Conservation (phyloP, 139 green algal genomes). For the Chlorella sorokiniana region DNA sequence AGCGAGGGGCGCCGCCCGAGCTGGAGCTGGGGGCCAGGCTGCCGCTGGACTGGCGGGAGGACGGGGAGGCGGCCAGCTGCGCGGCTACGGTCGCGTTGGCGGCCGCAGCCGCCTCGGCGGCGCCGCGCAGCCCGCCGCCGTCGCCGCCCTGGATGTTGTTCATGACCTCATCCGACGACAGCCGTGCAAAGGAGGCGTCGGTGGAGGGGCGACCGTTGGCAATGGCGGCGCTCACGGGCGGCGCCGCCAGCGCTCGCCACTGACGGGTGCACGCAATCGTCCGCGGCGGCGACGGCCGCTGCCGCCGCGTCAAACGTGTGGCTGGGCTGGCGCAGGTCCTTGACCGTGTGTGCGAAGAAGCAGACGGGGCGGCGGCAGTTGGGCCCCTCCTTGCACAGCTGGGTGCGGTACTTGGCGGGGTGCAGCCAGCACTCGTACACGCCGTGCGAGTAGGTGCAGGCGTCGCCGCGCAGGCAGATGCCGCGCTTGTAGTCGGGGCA, state of each 20-base stretch:
- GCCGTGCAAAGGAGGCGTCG: not conserved
- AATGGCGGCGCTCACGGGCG: too few species aligned
- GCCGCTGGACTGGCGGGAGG: not conserved
- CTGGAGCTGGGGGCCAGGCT: not conserved
- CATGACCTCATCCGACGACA: slow-evolving; percentile 17
- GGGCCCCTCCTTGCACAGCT: slow-evolving; percentile 88
- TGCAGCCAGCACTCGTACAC: slow-evolving; percentile 95
- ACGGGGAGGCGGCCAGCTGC: not conserved
- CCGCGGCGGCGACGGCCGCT: not conserved
- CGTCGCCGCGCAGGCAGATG: slow-evolving; percentile 65
- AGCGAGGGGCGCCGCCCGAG: not conserved
- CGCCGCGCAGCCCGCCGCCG: not conserved
- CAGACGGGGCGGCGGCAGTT: slow-evolving; percentile 84
- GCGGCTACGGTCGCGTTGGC: not conserved
- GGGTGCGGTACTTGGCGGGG: slow-evolving; percentile 83
- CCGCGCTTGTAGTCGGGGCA: slow-evolving; percentile 95
- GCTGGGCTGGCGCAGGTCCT: slow-evolving; percentile 74
- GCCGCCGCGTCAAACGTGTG: slow-evolving; percentile 11
- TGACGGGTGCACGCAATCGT: not conserved
- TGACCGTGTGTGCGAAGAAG: slow-evolving; percentile 91
- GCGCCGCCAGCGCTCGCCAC: not conserved
- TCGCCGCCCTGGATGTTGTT: slow-evolving; percentile 26
- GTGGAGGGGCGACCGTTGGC: too few species aligned
- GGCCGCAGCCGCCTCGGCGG: not conserved
- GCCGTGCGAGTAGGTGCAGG: slow-evolving; percentile 86